These are phyloP conservation scores for Diaporthe nobilis DNA, from an alignment of 2,329 filamentous ascomycete genomes.

Conservation along the genomic window DNA sequence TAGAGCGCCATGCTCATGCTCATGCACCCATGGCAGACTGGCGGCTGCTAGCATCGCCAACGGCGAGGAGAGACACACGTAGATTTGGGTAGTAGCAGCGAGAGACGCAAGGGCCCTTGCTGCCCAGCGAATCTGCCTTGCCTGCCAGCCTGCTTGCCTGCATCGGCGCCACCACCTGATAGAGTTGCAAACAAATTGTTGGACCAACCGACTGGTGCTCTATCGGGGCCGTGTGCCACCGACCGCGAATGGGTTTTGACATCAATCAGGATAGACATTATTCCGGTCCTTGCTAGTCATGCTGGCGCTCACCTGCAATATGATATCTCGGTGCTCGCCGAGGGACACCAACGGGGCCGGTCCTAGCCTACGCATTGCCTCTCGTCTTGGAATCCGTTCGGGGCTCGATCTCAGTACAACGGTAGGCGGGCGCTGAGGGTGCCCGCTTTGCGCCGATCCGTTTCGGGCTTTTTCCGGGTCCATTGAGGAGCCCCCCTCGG, in stretches of 20 bases:
- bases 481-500: conserved; percentile 8
- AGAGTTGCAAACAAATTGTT: not conserved
- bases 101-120: not conserved
- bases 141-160: not conserved
- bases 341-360: not conserved
- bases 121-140: not conserved
- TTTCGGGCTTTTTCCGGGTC: conserved; percentile 27
- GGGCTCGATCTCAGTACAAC: not conserved
- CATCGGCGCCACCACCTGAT: not conserved
- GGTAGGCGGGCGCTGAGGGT: not conserved
- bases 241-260: not conserved
- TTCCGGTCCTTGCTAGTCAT: not conserved
- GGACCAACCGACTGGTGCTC: not conserved
- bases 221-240: not conserved
- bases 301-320: not conserved
- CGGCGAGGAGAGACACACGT: not conserved
- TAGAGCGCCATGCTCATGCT: not conserved
- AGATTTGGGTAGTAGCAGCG: not conserved
- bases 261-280: not conserved
- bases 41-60: not conserved
- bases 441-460: conserved; percentile 28
- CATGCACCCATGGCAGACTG: not conserved
- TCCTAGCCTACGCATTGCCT: not conserved
- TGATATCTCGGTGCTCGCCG: conserved; percentile 8
- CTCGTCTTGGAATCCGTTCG: not conserved